Evolutionary conservation across 2,329 filamentous ascomycete species (phyloP), one percentile per base, ranked within the genome.

Genomic region (Bertia moriformis): DNA sequence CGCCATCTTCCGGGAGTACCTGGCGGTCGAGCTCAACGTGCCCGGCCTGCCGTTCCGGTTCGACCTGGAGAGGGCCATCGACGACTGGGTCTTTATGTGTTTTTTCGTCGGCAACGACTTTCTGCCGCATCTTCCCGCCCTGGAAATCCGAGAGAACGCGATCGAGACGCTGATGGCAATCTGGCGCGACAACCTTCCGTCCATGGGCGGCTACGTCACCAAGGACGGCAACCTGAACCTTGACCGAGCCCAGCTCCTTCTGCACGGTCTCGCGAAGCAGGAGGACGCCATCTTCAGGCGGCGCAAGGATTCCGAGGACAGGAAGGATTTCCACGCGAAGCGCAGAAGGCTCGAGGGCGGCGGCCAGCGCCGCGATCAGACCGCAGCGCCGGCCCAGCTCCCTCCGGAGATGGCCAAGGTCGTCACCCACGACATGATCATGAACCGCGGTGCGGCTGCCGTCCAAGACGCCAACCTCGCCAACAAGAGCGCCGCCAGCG

Each of bases 101-200:
- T 96, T 93, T 63, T 96, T 96, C 56, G 89, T 96, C 41, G 89
- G 89, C 48, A 98, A 98, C 59, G 93, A 98, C 65, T 98, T 98
- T 63, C 64, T 98, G 48, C 91, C 91, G 38, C 91, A 98, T 67
- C 67, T 98, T 42, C 91, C 91, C n/a, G 93, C 89, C 51, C 70
- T 98, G 42, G 91, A 96, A 57, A 96, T 98, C 56, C 78, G 91
- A 43, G 91, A 98, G 53, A 88, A 95, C 55, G 89, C 89, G 38
- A 98, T 98, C 53, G 89, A 98, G 54, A 93, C 88, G 1, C 67
- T 98, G 41, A 93, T 88, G 47, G 81, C 85, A n/a, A 91, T 98
- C 41, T 98, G 93, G 91, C 81, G 85, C 53, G 87, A 95, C 48
- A 93, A 93, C 45, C 66, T 96, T 15, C 82, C 87, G 3, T 58